Conservation (phyloP, 2,329 filamentous ascomycete genomes). For the Westerdykella aurantiaca region DNA sequence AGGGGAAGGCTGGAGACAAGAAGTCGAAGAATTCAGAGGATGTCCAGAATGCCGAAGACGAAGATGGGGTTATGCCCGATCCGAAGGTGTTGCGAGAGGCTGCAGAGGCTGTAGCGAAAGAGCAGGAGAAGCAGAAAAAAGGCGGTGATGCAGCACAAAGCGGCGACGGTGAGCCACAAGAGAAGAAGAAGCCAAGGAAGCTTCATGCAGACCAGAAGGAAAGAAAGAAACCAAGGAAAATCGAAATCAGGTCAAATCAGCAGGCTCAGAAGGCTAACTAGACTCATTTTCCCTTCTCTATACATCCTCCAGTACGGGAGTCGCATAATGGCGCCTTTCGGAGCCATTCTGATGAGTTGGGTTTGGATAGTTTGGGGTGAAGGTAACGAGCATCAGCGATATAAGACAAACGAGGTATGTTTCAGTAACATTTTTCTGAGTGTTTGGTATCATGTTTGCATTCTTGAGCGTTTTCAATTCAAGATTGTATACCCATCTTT, state of each 20-base stretch:
- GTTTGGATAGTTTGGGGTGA: too few species aligned
- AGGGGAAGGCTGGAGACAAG: slow-evolving; percentile 3
- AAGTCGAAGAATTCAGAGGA: slow-evolving; percentile 5
- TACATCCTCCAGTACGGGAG: background rate
- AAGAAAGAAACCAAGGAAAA: slow-evolving; percentile 21
- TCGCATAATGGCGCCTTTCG: background rate
- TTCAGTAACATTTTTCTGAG: too few species aligned
- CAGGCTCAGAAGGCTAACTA: background rate
- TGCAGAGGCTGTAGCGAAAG: slow-evolving; percentile 18
- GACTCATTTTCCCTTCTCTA: background rate
- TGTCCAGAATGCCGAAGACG: slow-evolving; percentile 12
- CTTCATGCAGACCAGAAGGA: slow-evolving; percentile 2
- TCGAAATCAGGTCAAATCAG: slow-evolving; percentile 20
- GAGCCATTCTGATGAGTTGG: too few species aligned
- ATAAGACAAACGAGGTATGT: too few species aligned
- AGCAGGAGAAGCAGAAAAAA: slow-evolving; percentile 11
- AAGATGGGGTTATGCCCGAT: slow-evolving; percentile 20
- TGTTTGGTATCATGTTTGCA: too few species aligned
- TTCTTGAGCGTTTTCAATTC: too few species aligned
- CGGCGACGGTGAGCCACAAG: slow-evolving; percentile 5
- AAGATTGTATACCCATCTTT: too few species aligned
- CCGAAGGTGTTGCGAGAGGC: slow-evolving; percentile 19
- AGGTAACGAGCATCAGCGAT: too few species aligned
- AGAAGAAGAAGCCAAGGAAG: slow-evolving; percentile 1
- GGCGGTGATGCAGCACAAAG: slow-evolving; percentile 3